Evolutionary conservation across 768 basidiomycete species (phyloP), one percentile per base, ranked within the genome.

Genomic region (Pleurotus pulmonarius): DNA sequence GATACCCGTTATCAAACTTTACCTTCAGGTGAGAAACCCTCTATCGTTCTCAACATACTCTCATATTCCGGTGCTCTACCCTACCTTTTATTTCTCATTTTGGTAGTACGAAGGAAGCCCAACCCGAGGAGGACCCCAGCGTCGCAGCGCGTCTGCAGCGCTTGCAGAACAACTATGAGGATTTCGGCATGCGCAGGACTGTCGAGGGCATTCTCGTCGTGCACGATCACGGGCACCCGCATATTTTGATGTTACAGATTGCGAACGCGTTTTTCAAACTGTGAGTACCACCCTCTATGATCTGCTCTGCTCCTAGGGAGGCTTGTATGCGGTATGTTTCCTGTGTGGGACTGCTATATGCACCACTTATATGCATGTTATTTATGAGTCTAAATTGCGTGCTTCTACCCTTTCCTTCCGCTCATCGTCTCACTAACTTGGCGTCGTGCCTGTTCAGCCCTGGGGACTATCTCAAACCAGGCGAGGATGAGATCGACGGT

Each of bases 241-340:
- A 99, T 65, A 93, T 98, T 59, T 84, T 99, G 61, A 94, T 98
- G 88, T 82, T 98, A 4, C 97, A 98, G 67, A 97, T 99, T 67
- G 97, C 95, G 18, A 98, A 97, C 69, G 94, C 94, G 13, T 99
- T 98, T 72, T 98, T 98, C 82, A 98, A 98, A 71, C 85, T 99
- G 93, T 94, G 64, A 64, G 89, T 77, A 11, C 18, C 26, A n/a
- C 22, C 16, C 22, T 47, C 20, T 24, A 5, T 16, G n/a, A 9
- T n/a, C n/a, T n/a, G n/a, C 11, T 44, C 9, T 1, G 11, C 15
- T 16, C 41, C n/a, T n/a, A 13, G 41, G 15, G 41, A 29, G 6
- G 6, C 26, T 29, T 6, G 26, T 29, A 29, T 29, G 26, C 6
- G 26, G 26, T 29, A 29, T 29, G 26, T n/a, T n/a, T n/a, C n/a